Conservation (phyloP, 2,329 filamentous ascomycete species). For the Fusarium albidum region DNA sequence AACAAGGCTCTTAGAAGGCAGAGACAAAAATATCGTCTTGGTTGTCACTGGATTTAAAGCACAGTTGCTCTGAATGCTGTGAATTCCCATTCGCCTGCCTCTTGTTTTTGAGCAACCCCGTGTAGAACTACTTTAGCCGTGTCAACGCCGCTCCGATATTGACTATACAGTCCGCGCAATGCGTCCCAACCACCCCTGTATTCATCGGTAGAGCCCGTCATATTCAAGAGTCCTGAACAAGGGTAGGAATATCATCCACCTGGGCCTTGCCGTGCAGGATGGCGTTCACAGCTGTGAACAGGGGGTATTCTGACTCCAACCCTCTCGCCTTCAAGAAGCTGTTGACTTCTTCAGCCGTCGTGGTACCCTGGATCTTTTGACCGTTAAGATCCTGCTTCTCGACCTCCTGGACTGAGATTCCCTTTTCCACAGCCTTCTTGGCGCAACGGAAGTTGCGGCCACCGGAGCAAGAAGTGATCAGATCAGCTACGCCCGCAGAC, state of each 20-base stretch:
- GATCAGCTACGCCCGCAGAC: constrained; percentile 91
- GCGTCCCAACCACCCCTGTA: neutral
- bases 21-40: neutral
- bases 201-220: neutral
- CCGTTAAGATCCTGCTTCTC: constrained; percentile 92
- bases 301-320: constrained; percentile 83
- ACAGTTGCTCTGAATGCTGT: constrained; percentile 20
- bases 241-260: constrained; percentile 80
- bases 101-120: constrained; percentile 8
- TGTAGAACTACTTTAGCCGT: constrained; percentile 24
- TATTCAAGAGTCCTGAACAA: constrained; percentile 58
- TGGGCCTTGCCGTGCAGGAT: constrained; percentile 80
- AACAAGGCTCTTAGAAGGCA: neutral
- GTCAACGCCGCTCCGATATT: constrained; percentile 34
- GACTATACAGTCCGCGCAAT: constrained; percentile 15
- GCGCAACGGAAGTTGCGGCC: constrained; percentile 96
- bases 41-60: neutral
- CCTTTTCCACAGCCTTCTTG: constrained; percentile 83
- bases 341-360: constrained; percentile 91
- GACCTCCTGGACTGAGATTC: constrained; percentile 83
- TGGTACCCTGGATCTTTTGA: constrained; percentile 94
- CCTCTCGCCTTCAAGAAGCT: constrained; percentile 83
- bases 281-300: constrained; percentile 87
- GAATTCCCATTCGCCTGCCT: constrained; percentile 24
- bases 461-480: constrained; percentile 92